Conservation (phyloP, 148 eudicot genomes). For the Chenopodium quinoa region DNA sequence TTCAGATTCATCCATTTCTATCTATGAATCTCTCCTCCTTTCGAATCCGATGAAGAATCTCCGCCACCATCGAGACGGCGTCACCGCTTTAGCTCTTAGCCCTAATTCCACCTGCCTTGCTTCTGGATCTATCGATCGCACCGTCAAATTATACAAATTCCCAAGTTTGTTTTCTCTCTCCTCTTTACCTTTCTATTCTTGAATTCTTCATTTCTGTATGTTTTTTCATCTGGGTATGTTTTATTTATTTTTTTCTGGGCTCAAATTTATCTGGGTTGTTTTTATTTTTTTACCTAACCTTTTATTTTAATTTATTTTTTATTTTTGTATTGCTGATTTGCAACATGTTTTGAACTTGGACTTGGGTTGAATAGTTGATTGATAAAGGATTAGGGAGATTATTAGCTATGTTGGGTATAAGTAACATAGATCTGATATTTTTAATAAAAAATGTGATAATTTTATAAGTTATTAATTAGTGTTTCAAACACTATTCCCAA, state of each 20-base stretch:
- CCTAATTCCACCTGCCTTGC: constrained; percentile 96
- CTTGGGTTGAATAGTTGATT: not conserved
- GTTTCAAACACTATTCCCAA: not conserved
- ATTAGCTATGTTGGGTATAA: not conserved
- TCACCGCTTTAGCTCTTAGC: constrained; percentile 73
- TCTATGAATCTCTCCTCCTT: constrained; percentile 56
- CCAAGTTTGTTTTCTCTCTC: constrained; percentile 45
- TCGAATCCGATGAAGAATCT: constrained; percentile 43
- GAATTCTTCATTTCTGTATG: not conserved
- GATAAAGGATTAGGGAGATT: not conserved
- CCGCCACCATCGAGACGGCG: constrained; percentile 75
- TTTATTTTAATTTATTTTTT: not conserved
- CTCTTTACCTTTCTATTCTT: not conserved
- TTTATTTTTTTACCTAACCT: not conserved
- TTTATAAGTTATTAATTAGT: not conserved
- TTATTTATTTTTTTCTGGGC: not conserved
- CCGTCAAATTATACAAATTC: constrained; percentile 90
- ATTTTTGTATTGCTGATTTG: not conserved
- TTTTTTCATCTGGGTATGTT: not conserved
- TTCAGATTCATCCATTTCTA: constrained; percentile 55
- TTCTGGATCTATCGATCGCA: constrained; percentile 78
- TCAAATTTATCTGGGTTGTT: not conserved
- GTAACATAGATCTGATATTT: not conserved
- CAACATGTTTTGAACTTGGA: not conserved
- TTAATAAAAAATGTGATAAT: not conserved